Percentiles rank a stretch among this genome's conserved stretches.
phyloP scores from a whole-genome alignment of 129 eudicot species.

The Deinandra increscens region DNA sequence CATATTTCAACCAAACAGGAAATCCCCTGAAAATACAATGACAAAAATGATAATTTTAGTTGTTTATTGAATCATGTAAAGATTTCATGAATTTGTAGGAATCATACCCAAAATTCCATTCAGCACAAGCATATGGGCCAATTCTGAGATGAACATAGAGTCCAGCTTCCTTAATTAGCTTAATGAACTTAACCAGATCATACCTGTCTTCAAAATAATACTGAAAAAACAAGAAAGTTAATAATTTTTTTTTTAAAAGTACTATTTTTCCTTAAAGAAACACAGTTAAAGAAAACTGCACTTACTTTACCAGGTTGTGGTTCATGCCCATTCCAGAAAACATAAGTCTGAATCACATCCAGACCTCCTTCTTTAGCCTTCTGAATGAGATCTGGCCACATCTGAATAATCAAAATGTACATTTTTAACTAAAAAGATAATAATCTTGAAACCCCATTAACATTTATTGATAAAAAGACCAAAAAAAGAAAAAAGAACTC shows the following conservation, averaged over 20 bases:
- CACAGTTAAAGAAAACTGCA: not conserved
- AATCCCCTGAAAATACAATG: slow-evolving; percentile 67
- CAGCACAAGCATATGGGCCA: slow-evolving; percentile 99
- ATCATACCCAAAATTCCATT: slow-evolving; percentile 97
- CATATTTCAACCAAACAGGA: slow-evolving; percentile 98
- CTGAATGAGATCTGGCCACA: slow-evolving; percentile 99
- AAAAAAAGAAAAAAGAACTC: not conserved
- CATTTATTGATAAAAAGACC: not conserved
- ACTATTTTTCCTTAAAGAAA: not conserved
- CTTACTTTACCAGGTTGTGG: slow-evolving; percentile 93
- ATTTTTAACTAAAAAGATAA: not conserved
- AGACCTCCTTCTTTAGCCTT: slow-evolving; percentile 98
- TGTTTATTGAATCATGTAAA: not conserved
- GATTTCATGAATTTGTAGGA: slow-evolving; percentile 5
- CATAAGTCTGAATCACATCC: slow-evolving; percentile 98
- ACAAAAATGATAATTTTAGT: slow-evolving; percentile 16
- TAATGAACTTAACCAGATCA: slow-evolving; percentile 90
- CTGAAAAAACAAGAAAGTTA: slow-evolving; percentile 41
- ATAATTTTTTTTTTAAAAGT: not conserved
- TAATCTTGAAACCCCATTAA: slow-evolving; percentile 14
- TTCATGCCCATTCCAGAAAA: slow-evolving; percentile 99
- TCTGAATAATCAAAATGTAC: slow-evolving; percentile 44
- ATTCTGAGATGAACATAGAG: slow-evolving; percentile 92
- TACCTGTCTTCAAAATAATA: slow-evolving; percentile 91
- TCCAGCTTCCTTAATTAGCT: slow-evolving; percentile 86